Evolutionary conservation across 2,329 filamentous ascomycete genomes (phyloP).

Genomic region (Xylaria sp.): DNA sequence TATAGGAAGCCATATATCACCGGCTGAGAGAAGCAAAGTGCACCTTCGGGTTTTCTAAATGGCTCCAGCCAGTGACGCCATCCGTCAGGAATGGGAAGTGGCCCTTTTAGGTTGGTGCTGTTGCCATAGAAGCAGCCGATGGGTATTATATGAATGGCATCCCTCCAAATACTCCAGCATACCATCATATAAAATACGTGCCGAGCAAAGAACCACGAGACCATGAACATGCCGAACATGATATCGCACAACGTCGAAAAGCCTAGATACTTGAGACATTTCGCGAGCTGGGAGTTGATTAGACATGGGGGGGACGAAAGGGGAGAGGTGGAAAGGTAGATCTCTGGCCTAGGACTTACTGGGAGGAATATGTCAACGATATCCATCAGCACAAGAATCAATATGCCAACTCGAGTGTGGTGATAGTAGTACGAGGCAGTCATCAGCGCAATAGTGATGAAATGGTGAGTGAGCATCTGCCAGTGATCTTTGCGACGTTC

Average conservation of each 20-base stretch:
- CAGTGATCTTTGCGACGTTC: slow-evolving; percentile 92
- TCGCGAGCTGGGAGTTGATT: slow-evolving; percentile 71
- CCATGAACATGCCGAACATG: slow-evolving; percentile 85
- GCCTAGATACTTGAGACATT: slow-evolving; percentile 91
- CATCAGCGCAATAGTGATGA: slow-evolving; percentile 86
- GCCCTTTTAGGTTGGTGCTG: slow-evolving; percentile 64
- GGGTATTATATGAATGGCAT: slow-evolving; percentile 70
- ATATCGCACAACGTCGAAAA: slow-evolving; percentile 81
- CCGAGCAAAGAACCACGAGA: slow-evolving; percentile 84
- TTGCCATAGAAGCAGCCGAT: slow-evolving; percentile 77
- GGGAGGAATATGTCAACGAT: slow-evolving; percentile 89
- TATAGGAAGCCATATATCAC: slow-evolving; percentile 82
- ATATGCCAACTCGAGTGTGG: slow-evolving; percentile 85
- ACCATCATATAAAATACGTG: slow-evolving; percentile 83
- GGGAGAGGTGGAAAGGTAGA: background rate
- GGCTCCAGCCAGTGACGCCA: slow-evolving; percentile 76
- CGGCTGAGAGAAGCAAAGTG: slow-evolving; percentile 80
- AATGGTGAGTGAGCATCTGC: slow-evolving; percentile 96
- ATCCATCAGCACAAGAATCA: slow-evolving; percentile 93
- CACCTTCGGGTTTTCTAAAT: slow-evolving; percentile 75
- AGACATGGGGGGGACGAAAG: slow-evolving; percentile 10
- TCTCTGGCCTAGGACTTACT: slow-evolving; percentile 62
- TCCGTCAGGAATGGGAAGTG: slow-evolving; percentile 62
- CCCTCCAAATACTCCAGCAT: slow-evolving; percentile 82
- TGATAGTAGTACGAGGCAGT: slow-evolving; percentile 86